A percentile compares a stretch with the other conserved stretches of the same genome.
These are phyloP conservation scores for Metarhizium guizhouense DNA, from an alignment of 2,329 filamentous ascomycete genomes.

Conservation along the genomic window DNA sequence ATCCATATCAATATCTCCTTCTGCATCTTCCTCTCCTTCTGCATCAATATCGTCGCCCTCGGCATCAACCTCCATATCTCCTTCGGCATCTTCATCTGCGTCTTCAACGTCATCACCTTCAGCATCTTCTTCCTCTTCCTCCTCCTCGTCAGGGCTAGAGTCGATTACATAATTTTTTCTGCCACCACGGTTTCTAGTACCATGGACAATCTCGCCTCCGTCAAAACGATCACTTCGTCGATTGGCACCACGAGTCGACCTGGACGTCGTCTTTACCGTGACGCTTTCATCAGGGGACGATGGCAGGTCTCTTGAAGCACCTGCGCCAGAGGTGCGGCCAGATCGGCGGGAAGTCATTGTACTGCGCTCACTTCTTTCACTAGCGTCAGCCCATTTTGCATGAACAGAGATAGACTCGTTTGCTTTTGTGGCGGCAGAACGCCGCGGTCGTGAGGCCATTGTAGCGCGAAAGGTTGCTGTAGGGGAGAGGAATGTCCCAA, in stretches of 20 bases:
- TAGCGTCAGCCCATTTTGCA: slow-evolving; percentile 31
- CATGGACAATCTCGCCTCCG: slow-evolving; percentile 37
- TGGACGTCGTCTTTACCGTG: slow-evolving; percentile 43
- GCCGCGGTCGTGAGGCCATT: slow-evolving; percentile 41
- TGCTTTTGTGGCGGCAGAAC: slow-evolving; percentile 33
- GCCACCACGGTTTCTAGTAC: slow-evolving; percentile 43
- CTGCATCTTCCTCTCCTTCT: slow-evolving; percentile 33
- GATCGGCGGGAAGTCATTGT: slow-evolving; percentile 45
- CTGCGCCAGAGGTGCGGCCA: slow-evolving; percentile 34
- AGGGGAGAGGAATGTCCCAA: too few species aligned
- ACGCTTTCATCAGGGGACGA: slow-evolving; percentile 40
- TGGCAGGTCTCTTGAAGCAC: slow-evolving; percentile 33
- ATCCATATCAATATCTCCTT: slow-evolving; percentile 39
- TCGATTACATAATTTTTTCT: slow-evolving; percentile 55
- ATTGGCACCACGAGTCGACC: slow-evolving; percentile 33
- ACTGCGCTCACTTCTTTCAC: slow-evolving; percentile 24
- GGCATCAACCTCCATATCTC: slow-evolving; percentile 26
- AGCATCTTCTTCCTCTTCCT: slow-evolving; percentile 29
- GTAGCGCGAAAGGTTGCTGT: not conserved
- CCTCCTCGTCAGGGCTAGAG: slow-evolving; percentile 39
- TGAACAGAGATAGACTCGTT: slow-evolving; percentile 34
- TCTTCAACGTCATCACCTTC: slow-evolving; percentile 29
- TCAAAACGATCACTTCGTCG: slow-evolving; percentile 30
- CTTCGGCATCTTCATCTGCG: slow-evolving; percentile 32
- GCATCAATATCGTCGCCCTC: slow-evolving; percentile 32